phyloP scores from a whole-genome alignment of 345 rosid species.

The Abelmoschus esculentus region DNA sequence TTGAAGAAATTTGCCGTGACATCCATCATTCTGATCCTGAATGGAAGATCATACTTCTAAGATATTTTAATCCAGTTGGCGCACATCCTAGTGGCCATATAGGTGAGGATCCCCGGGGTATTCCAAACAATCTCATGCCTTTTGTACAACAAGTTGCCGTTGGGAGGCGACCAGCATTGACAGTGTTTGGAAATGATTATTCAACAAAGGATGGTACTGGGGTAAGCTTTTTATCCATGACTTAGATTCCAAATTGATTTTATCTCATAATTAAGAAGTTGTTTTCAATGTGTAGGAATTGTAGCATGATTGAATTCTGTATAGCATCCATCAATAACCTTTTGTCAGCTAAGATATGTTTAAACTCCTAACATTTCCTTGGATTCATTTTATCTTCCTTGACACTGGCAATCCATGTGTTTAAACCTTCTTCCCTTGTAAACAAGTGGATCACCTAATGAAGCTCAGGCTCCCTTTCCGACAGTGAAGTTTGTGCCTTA shows the following conservation, averaged over 20 bases:
- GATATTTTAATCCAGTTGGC: slow-evolving; percentile 98
- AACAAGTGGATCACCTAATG: not conserved
- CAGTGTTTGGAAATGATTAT: slow-evolving; percentile 83
- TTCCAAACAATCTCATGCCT: slow-evolving; percentile 99
- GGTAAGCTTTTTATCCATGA: slow-evolving; percentile 37
- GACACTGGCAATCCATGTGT: not conserved
- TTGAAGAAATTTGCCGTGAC: slow-evolving; percentile 92
- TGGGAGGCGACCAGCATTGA: slow-evolving; percentile 73
- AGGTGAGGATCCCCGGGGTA: slow-evolving; percentile 96
- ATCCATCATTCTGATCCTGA: slow-evolving; percentile 54
- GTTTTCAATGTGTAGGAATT: not conserved
- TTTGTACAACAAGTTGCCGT: slow-evolving; percentile 98
- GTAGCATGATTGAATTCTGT: not conserved
- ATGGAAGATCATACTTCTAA: slow-evolving; percentile 87
- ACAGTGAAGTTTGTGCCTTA: not conserved
- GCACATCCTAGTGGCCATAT: slow-evolving; percentile 92
- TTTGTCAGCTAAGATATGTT: not conserved
- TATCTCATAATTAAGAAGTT: not conserved
- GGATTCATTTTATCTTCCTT: not conserved
- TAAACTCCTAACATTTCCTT: not conserved
- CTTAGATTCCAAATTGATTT: not conserved
- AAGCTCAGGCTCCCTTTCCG: not conserved
- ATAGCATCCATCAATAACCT: not conserved
- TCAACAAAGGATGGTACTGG: slow-evolving; percentile 92
- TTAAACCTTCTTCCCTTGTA: not conserved